These are phyloP conservation scores for Elasticomyces elasticus DNA, from an alignment of 495 filamentous ascomycete genomes.

Conservation along the genomic window DNA sequence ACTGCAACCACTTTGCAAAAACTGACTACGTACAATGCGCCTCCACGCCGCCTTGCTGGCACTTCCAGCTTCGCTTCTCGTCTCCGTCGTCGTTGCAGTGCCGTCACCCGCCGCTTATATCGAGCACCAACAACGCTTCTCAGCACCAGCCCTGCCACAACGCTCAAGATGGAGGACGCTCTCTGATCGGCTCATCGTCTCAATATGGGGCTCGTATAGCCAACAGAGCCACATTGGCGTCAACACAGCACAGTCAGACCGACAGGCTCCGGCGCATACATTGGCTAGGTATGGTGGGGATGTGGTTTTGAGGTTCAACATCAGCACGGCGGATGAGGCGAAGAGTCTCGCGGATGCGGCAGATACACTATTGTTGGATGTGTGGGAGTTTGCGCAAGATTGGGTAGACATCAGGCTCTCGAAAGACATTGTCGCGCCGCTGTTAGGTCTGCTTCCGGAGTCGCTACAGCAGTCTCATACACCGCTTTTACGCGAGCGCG, in stretches of 20 bases:
- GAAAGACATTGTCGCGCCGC: conserved; percentile 66
- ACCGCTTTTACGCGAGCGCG: conserved; percentile 61
- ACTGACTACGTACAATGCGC: background rate
- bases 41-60: conserved; percentile 7
- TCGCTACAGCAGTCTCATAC: conserved; percentile 65
- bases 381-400: conserved; percentile 75
- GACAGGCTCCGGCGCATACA: conserved; percentile 8
- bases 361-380: conserved; percentile 69
- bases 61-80: conserved; percentile 4
- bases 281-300: conserved; percentile 60
- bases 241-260: background rate
- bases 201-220: conserved; percentile 5
- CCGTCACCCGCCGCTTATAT: conserved; percentile 7
- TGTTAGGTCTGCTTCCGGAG: conserved; percentile 69
- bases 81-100: conserved; percentile 15
- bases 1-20: background rate
- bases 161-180: conserved; percentile 11
- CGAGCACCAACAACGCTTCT: conserved; percentile 9
- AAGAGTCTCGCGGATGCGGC: conserved; percentile 61
- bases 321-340: conserved; percentile 60
- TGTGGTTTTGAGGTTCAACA: conserved; percentile 79
- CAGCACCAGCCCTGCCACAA: background rate
- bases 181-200: conserved; percentile 11
- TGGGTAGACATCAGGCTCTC: conserved; percentile 82
- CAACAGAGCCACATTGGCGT: background rate